phyloP scores from a whole-genome alignment of 2,329 filamentous ascomycete species.

The Aspergillus caelatus region DNA sequence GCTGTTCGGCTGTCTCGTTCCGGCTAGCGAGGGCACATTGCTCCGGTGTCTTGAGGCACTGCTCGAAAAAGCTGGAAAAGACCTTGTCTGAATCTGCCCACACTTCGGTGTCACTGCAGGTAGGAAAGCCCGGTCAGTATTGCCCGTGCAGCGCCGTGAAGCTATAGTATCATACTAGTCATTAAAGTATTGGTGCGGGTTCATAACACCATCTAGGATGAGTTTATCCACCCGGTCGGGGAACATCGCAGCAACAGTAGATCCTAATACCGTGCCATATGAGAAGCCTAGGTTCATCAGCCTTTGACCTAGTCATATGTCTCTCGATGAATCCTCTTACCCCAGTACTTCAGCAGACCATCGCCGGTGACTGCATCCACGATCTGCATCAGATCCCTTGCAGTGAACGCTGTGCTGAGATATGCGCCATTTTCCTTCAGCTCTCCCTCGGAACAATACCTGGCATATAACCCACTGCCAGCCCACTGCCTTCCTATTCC shows the following conservation, averaged over 20 bases:
- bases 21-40: neutral
- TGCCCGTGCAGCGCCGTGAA: too few species aligned
- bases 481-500: slow-evolving; percentile 12
- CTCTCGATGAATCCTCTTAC: neutral
- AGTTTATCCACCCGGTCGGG: slow-evolving; percentile 43
- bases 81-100: neutral
- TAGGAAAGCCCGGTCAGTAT: neutral
- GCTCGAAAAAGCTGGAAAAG: neutral
- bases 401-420: slow-evolving; percentile 50
- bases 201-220: slow-evolving; percentile 41
- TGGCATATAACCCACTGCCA: neutral
- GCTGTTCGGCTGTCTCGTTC: neutral
- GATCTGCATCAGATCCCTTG: slow-evolving; percentile 49
- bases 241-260: slow-evolving; percentile 42
- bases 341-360: slow-evolving; percentile 37
- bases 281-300: slow-evolving; percentile 14
- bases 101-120: neutral
- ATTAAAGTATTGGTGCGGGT: slow-evolving; percentile 21
- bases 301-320: neutral
- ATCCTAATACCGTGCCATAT: slow-evolving; percentile 29
- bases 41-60: neutral
- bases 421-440: slow-evolving; percentile 35
- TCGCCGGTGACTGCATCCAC: slow-evolving; percentile 49
- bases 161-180: neutral
- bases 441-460: slow-evolving; percentile 9